Base-by-base conservation (phyloP, 768 basidiomycete genomes). In the Trichaptum fuscoviolaceum region DNA sequence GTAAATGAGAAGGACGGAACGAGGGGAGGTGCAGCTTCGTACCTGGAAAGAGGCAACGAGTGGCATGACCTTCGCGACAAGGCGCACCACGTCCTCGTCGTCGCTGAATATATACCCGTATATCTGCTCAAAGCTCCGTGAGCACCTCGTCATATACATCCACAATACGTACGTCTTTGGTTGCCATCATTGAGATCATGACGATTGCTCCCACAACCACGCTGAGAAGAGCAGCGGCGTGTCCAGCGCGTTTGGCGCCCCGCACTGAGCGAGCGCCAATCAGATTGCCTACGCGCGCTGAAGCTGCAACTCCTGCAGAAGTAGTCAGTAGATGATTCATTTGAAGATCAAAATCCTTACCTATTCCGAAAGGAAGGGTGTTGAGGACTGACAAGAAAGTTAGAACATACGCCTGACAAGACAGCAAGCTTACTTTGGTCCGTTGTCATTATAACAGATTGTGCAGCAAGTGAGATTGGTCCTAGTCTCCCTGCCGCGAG, bases 381-480 rank as follows among this genome's bases (percentile, higher is more conserved):
- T 88, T 88, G 30, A 92, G 77, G 69, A 91, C 87, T 85, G 69
- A 12, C 34, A 26, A 60, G 63, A 52, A 12, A 67, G 62, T 26
- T 63, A 62, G 58, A 65, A 18, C 4, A 30, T 30, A 30, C 30
- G 2, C 30, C 30, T 30, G 30, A 8, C 30, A 30, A 30, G 30
- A 36, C 24, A 18, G 52, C n/a, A 8, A 1, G 71, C 75, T 66
- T 69, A 89, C 89, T 87, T 75, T 90, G 89, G 71, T 93, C 91
- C 6, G 87, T 85, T 20, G 89, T 91, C 88, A 91, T 92, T 65
- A 91, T 90, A 60, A 90, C 85, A 0, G 88, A 87, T 70, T 93
- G 91, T 1, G 89, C 90, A 3, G 89, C 89, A 36, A 92, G 80
- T 0, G 89, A 78, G 35, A 89, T 73, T n/a, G 82, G 72, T 7